phyloP scores from a whole-genome alignment of 2,329 filamentous ascomycete genomes.

The Pezicula radicicola region DNA sequence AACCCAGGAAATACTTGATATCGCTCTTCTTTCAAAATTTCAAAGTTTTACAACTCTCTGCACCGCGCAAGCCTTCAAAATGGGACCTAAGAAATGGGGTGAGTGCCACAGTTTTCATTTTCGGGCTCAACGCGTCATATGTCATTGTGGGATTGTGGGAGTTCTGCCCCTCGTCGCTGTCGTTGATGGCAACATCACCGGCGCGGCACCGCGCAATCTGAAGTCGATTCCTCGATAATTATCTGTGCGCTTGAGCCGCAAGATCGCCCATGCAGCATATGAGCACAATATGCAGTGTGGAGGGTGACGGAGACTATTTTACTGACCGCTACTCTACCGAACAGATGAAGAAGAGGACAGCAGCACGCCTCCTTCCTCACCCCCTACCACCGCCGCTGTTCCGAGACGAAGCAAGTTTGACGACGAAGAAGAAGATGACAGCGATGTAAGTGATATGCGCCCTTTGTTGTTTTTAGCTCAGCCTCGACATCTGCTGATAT shows the following conservation, averaged over 20 bases:
- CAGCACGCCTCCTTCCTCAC: constrained; percentile 39
- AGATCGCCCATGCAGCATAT: constrained; percentile 19
- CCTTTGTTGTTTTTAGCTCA: too few relatives aligned
- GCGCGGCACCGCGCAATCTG: background rate
- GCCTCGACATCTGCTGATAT: background rate
- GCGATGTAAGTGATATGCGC: constrained; percentile 58
- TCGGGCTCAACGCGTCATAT: constrained; percentile 6
- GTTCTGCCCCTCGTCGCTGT: constrained; percentile 2
- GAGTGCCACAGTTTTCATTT: constrained; percentile 20
- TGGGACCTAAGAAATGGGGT: constrained; percentile 31
- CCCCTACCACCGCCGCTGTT: constrained; percentile 17
- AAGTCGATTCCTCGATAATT: constrained; percentile 2
- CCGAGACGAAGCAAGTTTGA: constrained; percentile 66
- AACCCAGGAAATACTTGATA: too few relatives aligned
- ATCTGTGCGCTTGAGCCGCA: constrained; percentile 7
- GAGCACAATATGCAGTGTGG: constrained; percentile 9
- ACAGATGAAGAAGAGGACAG: constrained; percentile 43
- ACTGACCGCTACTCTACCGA: constrained; percentile 26
- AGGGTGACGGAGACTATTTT: constrained; percentile 14
- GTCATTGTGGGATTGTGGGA: background rate
- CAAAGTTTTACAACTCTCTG: background rate
- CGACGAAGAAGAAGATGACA: constrained; percentile 77
- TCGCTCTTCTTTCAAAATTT: too few relatives aligned
- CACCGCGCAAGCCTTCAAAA: constrained; percentile 12
- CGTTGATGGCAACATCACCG: background rate